These are phyloP conservation scores for Termitomyces sp. DNA, from an alignment of 768 basidiomycete species.

Conservation along the genomic window DNA sequence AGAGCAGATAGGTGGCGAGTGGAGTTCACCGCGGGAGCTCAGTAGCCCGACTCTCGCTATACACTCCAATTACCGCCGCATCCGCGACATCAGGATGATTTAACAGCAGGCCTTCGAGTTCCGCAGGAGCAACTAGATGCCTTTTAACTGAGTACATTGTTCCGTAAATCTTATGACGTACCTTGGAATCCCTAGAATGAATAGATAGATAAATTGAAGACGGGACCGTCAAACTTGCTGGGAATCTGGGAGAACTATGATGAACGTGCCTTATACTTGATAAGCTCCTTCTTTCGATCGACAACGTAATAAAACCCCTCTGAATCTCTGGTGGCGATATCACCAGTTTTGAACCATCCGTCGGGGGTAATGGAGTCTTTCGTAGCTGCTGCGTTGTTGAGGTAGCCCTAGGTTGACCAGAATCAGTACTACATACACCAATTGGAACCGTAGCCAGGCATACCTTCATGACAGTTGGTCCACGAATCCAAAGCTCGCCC, in stretches of 20 bases:
- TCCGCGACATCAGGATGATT: conserved; percentile 77
- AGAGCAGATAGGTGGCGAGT: too few relatives aligned
- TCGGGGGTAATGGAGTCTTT: conserved; percentile 63
- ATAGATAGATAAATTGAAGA: neutral
- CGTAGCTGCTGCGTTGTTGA: conserved; percentile 71
- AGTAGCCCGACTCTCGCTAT: conserved; percentile 64
- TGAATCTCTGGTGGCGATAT: conserved; percentile 62
- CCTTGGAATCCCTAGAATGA: conserved; percentile 71
- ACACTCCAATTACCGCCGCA: conserved; percentile 76
- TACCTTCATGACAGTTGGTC: conserved; percentile 80
- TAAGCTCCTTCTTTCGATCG: conserved; percentile 70
- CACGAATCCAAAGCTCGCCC: conserved; percentile 83
- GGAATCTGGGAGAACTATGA: neutral
- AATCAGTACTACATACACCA: neutral
- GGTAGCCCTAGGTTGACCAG: conserved; percentile 53
- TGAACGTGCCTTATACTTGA: conserved; percentile 62
- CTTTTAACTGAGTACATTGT: neutral
- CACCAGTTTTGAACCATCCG: conserved; percentile 89
- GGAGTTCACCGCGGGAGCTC: conserved; percentile 68
- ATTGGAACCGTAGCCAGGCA: neutral
- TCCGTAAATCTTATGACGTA: conserved; percentile 19
- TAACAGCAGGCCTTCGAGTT: conserved; percentile 74
- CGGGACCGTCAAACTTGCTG: neutral
- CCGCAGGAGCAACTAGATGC: conserved; percentile 76
- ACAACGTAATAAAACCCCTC: conserved; percentile 78